phyloP scores from a whole-genome alignment of 1,284 basidiomycete genomes.

The Tilletia indica region DNA sequence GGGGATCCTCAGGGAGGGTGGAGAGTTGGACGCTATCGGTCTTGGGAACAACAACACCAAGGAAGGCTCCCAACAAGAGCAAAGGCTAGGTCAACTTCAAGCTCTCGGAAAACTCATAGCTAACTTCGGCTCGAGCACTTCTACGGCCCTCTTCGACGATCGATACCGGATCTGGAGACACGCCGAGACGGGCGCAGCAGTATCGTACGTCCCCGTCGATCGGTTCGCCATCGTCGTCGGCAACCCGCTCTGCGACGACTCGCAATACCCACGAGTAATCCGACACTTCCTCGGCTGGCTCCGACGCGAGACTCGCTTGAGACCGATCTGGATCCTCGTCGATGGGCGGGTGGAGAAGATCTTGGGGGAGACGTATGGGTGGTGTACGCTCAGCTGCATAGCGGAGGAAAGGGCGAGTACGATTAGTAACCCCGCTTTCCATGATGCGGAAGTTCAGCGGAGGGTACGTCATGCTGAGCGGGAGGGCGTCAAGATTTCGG shows the following conservation, averaged over 20 bases:
- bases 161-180: slow-evolving; percentile 64
- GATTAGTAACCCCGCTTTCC: slow-evolving; percentile 56
- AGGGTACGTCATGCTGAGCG: slow-evolving; percentile 62
- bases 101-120: slow-evolving; percentile 60
- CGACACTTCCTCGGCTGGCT: slow-evolving; percentile 58
- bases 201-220: slow-evolving; percentile 59
- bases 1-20: slow-evolving; percentile 1
- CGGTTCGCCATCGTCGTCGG: slow-evolving; percentile 61
- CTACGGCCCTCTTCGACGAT: slow-evolving; percentile 64
- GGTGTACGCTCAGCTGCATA: slow-evolving; percentile 62
- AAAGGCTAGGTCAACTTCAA: slow-evolving; percentile 41
- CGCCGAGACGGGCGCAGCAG: slow-evolving; percentile 59
- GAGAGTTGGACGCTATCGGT: not conserved
- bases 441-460: slow-evolving; percentile 60
- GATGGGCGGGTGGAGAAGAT: slow-evolving; percentile 60
- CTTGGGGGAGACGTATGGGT: slow-evolving; percentile 61
- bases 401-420: slow-evolving; percentile 63
- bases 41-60: not conserved
- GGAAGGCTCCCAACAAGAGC: slow-evolving; percentile 20
- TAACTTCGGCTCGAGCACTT: slow-evolving; percentile 64
- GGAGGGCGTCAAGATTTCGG: slow-evolving; percentile 60
- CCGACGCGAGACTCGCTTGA: slow-evolving; percentile 58
- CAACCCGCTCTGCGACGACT: slow-evolving; percentile 61
- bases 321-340: slow-evolving; percentile 64
- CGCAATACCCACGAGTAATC: slow-evolving; percentile 59